Base-by-base conservation (phyloP, 2,329 filamentous ascomycete genomes). In the Aureobasidium uvarum region DNA sequence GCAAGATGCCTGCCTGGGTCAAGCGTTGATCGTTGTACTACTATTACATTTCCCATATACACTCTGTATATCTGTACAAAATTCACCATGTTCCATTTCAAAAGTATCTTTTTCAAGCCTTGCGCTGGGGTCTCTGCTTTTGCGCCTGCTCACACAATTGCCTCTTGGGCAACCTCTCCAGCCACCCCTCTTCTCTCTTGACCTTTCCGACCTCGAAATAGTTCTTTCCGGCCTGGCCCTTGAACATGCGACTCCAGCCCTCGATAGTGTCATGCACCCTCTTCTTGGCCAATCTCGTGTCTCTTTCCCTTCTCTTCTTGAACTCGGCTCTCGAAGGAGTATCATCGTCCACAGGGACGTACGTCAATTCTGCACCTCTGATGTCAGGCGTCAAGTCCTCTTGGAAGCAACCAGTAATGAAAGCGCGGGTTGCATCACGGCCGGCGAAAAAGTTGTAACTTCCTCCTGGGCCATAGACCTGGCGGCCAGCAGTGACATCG, bases 1-100 rank as follows among this genome's bases (percentile, higher is more conserved):
- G 95, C 80, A 99, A 99, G 87, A 96, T 90, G 87, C 94, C 94
- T 67, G 86, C 95, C 73, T 99, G 96, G 95, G 93, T 98, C 84
- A 98, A 97, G 87, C 83, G 86, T 77, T 88, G 46, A 67, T 65
- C 33, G 38, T 41, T 60, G 48, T 55, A 54, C 39, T 36, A 64
- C 28, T 38, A 54, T 28, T 41, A 62, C 38, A 31, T 52, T 33
- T 52, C 20, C 18, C 43, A 11, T 33, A 43, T 46, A 55, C 60
- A 64, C 50, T 31, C 41, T 55, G 50, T 64, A 64, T 64, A 43
- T 64, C 50, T 55, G 60, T 54, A 55, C 50, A 64, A 52, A 62
- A 54, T 52, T 63, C 28, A 63, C 36, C 20, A 36, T 52, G 28
- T 54, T 54, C 38, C 6, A 4, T 43, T 58, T 58, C 38, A 3